These are phyloP conservation scores for Zangia roseola DNA, from an alignment of 768 basidiomycete genomes.

Conservation along the genomic window DNA sequence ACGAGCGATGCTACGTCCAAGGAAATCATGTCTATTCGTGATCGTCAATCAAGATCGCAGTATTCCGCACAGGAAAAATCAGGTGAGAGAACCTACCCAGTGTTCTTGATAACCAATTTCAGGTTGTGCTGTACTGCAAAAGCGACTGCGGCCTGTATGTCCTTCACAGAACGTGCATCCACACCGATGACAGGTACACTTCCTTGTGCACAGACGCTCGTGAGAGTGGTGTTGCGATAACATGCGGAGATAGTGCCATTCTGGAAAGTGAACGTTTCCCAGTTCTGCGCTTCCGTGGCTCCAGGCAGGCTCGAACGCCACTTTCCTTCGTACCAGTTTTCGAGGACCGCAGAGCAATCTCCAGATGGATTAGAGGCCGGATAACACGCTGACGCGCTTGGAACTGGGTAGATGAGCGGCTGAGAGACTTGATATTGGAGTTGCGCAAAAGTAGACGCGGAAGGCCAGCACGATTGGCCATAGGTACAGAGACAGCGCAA, in stretches of 20 bases:
- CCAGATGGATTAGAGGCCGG: conserved; percentile 27
- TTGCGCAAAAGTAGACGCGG: conserved; percentile 9
- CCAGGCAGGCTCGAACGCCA: conserved; percentile 45
- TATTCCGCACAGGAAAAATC: background rate
- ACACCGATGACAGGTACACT: conserved; percentile 26
- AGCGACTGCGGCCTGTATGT: conserved; percentile 25
- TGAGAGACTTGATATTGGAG: conserved; percentile 18
- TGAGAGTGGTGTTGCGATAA: conserved; percentile 33
- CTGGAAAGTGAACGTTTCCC: conserved; percentile 33
- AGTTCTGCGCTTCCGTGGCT: conserved; percentile 37
- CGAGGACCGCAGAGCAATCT: conserved; percentile 35
- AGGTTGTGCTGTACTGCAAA: conserved; percentile 24
- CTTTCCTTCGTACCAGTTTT: conserved; percentile 31
- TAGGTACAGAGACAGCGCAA: conserved; percentile 18
- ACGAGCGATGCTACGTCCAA: conserved; percentile 41
- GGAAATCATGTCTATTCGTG: conserved; percentile 35
- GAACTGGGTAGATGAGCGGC: conserved; percentile 15
- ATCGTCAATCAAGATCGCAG: background rate
- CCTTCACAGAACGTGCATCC: conserved; percentile 20
- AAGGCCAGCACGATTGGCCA: conserved; percentile 19
- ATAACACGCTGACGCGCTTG: conserved; percentile 20
- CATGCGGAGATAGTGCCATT: conserved; percentile 45
- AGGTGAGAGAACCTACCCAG: conserved; percentile 17
- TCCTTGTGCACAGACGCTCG: conserved; percentile 21
- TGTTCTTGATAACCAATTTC: conserved; percentile 28